These are phyloP conservation scores for Cichorium intybus DNA, from an alignment of 140 eudicot species.

Conservation along the genomic window DNA sequence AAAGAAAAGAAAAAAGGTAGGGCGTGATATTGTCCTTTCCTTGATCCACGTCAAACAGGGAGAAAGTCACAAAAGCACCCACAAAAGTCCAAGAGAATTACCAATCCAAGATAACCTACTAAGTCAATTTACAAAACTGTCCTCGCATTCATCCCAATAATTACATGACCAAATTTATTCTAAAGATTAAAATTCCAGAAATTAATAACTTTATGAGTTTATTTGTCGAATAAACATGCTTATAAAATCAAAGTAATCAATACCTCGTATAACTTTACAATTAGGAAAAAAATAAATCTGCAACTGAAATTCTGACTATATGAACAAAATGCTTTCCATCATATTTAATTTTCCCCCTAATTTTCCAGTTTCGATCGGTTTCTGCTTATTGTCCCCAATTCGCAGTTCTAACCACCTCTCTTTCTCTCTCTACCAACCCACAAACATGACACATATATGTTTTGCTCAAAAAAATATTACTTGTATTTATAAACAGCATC, in stretches of 20 bases:
- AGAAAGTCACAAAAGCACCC: constrained; percentile 32
- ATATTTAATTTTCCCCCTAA: neutral
- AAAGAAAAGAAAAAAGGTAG: constrained; percentile 5
- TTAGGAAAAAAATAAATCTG: neutral
- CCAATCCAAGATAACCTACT: constrained; percentile 24
- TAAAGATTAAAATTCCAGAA: constrained; percentile 5
- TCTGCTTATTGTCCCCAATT: constrained; percentile 9
- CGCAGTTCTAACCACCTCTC: constrained; percentile 2
- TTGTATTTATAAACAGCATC: neutral
- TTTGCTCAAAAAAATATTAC: neutral
- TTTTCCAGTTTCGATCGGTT: constrained; percentile 3
- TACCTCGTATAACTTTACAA: neutral
- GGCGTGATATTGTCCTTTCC: constrained; percentile 22
- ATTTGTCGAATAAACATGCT: neutral
- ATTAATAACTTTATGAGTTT: neutral
- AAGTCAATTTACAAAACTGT: constrained; percentile 20
- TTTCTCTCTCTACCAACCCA: constrained; percentile 1
- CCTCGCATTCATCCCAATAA: constrained; percentile 21
- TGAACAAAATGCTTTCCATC: constrained; percentile 3
- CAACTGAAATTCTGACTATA: constrained; percentile 1
- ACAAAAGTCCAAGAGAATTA: constrained; percentile 28
- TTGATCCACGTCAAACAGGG: constrained; percentile 21
- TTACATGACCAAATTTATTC: constrained; percentile 14
- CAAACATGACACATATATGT: neutral
- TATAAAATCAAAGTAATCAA: neutral